Conservation (phyloP, 345 rosid species). For the Camelina laxa region DNA sequence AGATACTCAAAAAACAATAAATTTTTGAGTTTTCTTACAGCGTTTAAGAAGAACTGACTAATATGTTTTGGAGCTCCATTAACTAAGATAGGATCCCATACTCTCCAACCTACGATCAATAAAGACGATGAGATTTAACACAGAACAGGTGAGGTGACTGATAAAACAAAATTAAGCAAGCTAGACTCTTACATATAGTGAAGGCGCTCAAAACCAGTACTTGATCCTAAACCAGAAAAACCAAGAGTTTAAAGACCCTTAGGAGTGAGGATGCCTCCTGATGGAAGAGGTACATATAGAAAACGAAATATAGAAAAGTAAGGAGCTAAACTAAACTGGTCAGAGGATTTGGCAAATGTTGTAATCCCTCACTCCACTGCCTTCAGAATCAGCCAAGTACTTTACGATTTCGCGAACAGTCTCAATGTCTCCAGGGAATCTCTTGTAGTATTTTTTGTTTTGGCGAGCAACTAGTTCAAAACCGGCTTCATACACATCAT, state of each 20-base stretch:
- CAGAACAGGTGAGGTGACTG: not conserved
- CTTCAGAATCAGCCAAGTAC: slow-evolving; percentile 75
- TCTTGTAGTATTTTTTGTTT: slow-evolving; percentile 84
- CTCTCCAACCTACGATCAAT: slow-evolving; percentile 69
- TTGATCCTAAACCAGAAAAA: slow-evolving; percentile 79
- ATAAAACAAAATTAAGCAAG: slow-evolving; percentile 13
- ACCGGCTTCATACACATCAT: slow-evolving; percentile 66
- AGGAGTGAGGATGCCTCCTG: slow-evolving; percentile 85
- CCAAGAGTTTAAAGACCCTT: slow-evolving; percentile 84
- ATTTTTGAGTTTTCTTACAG: slow-evolving; percentile 53
- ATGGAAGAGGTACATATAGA: slow-evolving; percentile 78
- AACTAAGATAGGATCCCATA: slow-evolving; percentile 88
- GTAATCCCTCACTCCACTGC: slow-evolving; percentile 70
- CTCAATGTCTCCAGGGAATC: slow-evolving; percentile 83
- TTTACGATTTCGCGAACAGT: slow-evolving; percentile 66
- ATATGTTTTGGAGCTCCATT: slow-evolving; percentile 68
- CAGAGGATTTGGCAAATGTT: slow-evolving; percentile 7
- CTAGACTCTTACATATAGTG: slow-evolving; percentile 75
- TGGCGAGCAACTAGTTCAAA: slow-evolving; percentile 62
- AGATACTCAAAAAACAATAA: not conserved
- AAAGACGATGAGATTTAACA: slow-evolving; percentile 1
- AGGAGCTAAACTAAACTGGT: slow-evolving; percentile 13
- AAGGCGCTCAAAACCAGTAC: slow-evolving; percentile 88
- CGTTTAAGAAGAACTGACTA: slow-evolving; percentile 75
- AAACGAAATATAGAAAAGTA: slow-evolving; percentile 6